Evolutionary conservation across 148 eudicot genomes (phyloP), one percentile per base, ranked within the genome.

Genomic region (Mesembryanthemum crystallinum): DNA sequence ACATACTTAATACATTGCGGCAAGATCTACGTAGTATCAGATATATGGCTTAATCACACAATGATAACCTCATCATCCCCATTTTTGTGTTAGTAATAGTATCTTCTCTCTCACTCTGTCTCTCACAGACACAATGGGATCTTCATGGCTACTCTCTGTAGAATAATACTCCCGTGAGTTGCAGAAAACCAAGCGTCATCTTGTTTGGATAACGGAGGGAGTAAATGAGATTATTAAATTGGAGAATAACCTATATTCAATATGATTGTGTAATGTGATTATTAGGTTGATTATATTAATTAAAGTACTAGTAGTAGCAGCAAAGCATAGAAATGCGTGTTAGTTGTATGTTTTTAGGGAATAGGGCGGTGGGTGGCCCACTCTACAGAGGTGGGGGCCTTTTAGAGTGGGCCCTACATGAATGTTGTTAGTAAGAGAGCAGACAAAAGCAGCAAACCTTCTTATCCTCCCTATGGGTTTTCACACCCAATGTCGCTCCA

Each of bases 381-480:
- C 76, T 28, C 73, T 80, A 72, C 77, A 32, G 24, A 33, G 49
- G 28, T n/a, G 58, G 7, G 64, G 30, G 29, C 14, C 67, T 74
- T 74, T 74, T 45, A 32, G 25, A 5, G 30, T 4, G 33, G 80
- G 80, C 30, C 69, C 77, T 73, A 66, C 72, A 17, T 35, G 69
- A 69, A 47, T 42, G 73, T 9, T 80, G 66, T 51, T 76, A 55
- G 73, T 47, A 37, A 65, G 65, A 76, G 77, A 73, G 83, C 77
- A 81, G 80, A 76, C 83, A 76, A 81, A 81, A 81, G 83, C 83
- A 76, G 83, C 66, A 80, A 76, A 81, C 77, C 80, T 81, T 76
- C 83, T 81, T 72, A 76, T 81, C 83, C 79, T 76, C 35, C 79
- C 69, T 72, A 33, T 81, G 80, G 73, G 76, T 66, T 76, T 80